These are phyloP conservation scores for Arctium minus DNA, from an alignment of 129 eudicot species.

Conservation along the genomic window DNA sequence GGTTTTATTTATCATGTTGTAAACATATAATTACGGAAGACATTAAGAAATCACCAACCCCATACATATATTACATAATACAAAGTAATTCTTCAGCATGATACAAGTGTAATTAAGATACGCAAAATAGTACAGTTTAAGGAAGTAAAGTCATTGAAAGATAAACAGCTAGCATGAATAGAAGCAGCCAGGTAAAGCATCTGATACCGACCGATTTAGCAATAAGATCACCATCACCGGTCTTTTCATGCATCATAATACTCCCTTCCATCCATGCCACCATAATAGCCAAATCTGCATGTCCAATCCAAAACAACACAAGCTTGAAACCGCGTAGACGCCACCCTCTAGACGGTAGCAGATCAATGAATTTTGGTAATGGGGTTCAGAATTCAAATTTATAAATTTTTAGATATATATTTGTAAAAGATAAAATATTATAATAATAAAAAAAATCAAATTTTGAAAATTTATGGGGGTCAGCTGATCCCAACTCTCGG, in stretches of 20 bases:
- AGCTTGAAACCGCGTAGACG: no score
- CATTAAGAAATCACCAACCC: not conserved
- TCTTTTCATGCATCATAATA: constrained; percentile 16
- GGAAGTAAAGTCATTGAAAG: constrained; percentile 1
- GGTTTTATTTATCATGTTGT: not conserved
- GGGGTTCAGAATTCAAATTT: not conserved
- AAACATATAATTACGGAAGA: not conserved
- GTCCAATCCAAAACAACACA: not conserved
- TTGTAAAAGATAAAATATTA: no score
- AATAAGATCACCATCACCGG: not conserved
- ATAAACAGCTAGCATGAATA: constrained; percentile 17
- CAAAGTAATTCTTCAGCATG: not conserved
- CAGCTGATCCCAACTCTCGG: no score
- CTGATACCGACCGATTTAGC: constrained; percentile 13
- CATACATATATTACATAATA: constrained; percentile 3
- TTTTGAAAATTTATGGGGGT: no score
- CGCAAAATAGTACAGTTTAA: not conserved
- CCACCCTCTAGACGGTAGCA: no score
- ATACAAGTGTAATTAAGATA: not conserved
- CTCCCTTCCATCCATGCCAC: constrained; percentile 18
- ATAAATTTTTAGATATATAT: no score
- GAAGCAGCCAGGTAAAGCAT: constrained; percentile 23
- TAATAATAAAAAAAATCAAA: no score
- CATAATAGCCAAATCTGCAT: constrained; percentile 11
- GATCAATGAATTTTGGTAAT: not conserved